A percentile compares a stretch with the other conserved stretches of the same genome.
These are phyloP conservation scores for Allomyces arbusculus DNA, from an alignment of 192 early-diverging fungal genomes.

Conservation along the genomic window DNA sequence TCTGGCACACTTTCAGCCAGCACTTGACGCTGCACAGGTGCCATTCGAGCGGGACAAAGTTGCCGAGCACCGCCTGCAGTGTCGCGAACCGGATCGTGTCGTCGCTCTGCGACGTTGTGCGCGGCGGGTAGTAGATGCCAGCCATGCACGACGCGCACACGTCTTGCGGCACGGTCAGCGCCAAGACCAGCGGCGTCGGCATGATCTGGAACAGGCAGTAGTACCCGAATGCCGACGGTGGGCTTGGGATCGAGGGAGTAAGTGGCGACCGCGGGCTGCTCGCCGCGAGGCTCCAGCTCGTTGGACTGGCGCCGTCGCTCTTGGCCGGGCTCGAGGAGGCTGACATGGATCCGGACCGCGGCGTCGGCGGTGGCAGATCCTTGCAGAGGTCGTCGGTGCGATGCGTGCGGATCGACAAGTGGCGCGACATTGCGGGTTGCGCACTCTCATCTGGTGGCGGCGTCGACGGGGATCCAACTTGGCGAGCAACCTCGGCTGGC, in stretches of 20 bases:
- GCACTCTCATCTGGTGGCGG: no score
- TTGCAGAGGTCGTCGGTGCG: not conserved
- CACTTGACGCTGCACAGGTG: not conserved
- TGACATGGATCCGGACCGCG: not conserved
- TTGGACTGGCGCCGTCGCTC: not conserved
- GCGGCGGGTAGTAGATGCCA: not conserved
- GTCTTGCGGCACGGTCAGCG: not conserved
- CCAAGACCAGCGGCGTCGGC: not conserved
- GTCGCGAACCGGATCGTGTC: not conserved
- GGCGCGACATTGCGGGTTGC: not conserved
- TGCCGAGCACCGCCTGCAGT: not conserved
- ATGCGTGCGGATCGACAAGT: not conserved
- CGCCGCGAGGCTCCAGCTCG: not conserved
- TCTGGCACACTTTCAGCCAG: no score
- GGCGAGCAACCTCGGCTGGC: no score
- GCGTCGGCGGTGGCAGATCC: not conserved
- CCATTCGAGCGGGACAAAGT: not conserved
- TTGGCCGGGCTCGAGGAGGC: not conserved
- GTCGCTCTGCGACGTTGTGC: not conserved
- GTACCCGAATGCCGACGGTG: not conserved
- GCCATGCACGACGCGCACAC: not conserved
- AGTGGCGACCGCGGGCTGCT: not conserved
- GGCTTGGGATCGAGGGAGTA: not conserved
- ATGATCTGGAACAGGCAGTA: not conserved
- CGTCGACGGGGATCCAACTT: no score